These are phyloP conservation scores for Leucoagaricus sp. DNA, from an alignment of 1,284 basidiomycete genomes.

Conservation along the genomic window DNA sequence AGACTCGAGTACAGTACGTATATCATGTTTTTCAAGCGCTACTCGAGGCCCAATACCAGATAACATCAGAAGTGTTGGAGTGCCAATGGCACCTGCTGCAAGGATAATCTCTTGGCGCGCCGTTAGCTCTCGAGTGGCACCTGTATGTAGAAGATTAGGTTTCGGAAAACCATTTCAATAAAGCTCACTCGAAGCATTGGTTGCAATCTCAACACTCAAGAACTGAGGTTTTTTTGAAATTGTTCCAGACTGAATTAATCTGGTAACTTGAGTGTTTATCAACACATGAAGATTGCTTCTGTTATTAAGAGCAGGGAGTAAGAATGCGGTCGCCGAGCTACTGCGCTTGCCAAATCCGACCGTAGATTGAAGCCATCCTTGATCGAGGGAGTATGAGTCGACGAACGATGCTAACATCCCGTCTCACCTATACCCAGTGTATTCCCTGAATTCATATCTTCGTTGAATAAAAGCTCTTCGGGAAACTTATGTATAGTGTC, in stretches of 20 bases:
- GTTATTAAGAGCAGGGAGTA: neutral
- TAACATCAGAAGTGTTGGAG: too few species aligned
- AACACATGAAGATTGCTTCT: slow-evolving; percentile 3
- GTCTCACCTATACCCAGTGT: neutral
- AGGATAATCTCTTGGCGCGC: too few species aligned
- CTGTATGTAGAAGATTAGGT: too few species aligned
- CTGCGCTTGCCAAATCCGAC: slow-evolving; percentile 1
- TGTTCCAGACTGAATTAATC: neutral
- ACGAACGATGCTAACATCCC: too few species aligned
- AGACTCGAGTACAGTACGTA: slow-evolving; percentile 29
- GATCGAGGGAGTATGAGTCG: too few species aligned
- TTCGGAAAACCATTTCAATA: too few species aligned
- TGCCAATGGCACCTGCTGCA: too few species aligned
- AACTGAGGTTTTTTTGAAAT: neutral
- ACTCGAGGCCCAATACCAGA: slow-evolving; percentile 27
- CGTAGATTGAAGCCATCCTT: slow-evolving; percentile 9
- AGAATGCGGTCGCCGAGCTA: neutral
- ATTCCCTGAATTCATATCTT: neutral
- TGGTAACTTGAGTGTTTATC: slow-evolving; percentile 2
- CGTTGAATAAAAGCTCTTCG: neutral
- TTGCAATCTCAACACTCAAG: neutral
- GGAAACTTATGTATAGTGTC: neutral
- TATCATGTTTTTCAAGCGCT: slow-evolving; percentile 22
- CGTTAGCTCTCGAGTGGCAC: too few species aligned
- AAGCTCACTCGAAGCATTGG: slow-evolving; percentile 1